Base-by-base conservation (phyloP, 228 moss, liverwort and hornwort genomes). In the Sphagnum magellanicum region DNA sequence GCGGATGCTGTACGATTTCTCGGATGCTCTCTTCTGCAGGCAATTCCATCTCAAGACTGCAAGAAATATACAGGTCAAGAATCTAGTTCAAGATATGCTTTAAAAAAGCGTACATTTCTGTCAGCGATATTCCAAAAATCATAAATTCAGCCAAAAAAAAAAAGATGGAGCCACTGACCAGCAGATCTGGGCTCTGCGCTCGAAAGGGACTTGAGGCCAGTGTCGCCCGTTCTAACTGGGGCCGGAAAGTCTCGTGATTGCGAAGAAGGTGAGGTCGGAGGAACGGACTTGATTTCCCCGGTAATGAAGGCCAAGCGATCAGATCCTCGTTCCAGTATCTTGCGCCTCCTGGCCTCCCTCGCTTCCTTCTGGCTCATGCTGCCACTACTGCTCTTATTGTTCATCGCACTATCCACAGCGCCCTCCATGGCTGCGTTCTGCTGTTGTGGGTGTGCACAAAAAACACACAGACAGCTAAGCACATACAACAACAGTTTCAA, bases 261-360 rank as follows among this genome's bases (percentile, higher is more conserved):
- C 49, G 5, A 59, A 16, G 63, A 4, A 4, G 69, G 10, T 16
- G 74, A 9, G 14, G 79, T 72, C 9, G 76, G 52, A 67, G 79
- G 76, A 71, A 88, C 50, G 50, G 60, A 49, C 78, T 81, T 81
- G 12, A 80, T 63, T 71, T 93, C 81, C 46, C 97, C 93, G 0
- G 88, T 75, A 58, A 98, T 93, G 72, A 74, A 98, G 0, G 87
- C 92, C 32, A 98, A 72, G 14, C 97, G 97, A 86, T 93, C 88
- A 0, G 78, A 63, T 60, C 93, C 90, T 50, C 92, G 84, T 71
- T 88, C 88, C 66, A 98, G 60, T 64, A 98, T 93, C 78, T 77
- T 98, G 63, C 91, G 88, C 73, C 97, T 85, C 69, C 97, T 82
- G 17, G 87, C 90, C 74, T 98, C 93, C 7, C 91, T 87, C 6